Conservation (phyloP, 2,329 filamentous ascomycete species). For the Thelonectria olida region DNA sequence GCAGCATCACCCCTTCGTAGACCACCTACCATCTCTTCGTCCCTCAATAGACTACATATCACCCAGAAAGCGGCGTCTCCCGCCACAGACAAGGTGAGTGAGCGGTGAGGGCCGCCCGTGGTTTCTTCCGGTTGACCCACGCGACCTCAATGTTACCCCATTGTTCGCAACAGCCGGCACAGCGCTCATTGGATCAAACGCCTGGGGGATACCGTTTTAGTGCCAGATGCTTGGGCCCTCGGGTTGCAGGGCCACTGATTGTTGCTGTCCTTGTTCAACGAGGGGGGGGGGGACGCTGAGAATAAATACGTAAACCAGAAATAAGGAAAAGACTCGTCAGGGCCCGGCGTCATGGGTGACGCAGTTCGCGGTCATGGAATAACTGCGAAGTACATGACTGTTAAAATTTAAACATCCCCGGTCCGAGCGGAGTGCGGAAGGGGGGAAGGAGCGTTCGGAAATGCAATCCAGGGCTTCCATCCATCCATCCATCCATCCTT, state of each 20-base stretch:
- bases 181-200: neutral
- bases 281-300: neutral
- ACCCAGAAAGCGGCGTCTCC: neutral
- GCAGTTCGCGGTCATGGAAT: neutral
- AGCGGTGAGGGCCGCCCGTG: constrained; percentile 6
- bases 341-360: neutral
- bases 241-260: constrained; percentile 21
- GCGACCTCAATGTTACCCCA: constrained; percentile 2
- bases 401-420: constrained; percentile 1
- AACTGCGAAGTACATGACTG: too few species aligned
- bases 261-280: constrained; percentile 4
- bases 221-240: constrained; percentile 16
- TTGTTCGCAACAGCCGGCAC: neutral
- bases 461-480: constrained; percentile 13
- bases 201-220: neutral
- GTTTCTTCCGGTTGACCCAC: constrained; percentile 1
- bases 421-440: constrained; percentile 5
- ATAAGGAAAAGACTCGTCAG: neutral
- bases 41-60: neutral
- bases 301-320: neutral
- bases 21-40: neutral
- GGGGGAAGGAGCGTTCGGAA: constrained; percentile 8
- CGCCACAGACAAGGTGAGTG: constrained; percentile 1
- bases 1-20: too few species aligned
- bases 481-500: constrained; percentile 7